Base-by-base conservation (phyloP, 2,329 filamentous ascomycete genomes). In the Chrysoporthe cubensis region DNA sequence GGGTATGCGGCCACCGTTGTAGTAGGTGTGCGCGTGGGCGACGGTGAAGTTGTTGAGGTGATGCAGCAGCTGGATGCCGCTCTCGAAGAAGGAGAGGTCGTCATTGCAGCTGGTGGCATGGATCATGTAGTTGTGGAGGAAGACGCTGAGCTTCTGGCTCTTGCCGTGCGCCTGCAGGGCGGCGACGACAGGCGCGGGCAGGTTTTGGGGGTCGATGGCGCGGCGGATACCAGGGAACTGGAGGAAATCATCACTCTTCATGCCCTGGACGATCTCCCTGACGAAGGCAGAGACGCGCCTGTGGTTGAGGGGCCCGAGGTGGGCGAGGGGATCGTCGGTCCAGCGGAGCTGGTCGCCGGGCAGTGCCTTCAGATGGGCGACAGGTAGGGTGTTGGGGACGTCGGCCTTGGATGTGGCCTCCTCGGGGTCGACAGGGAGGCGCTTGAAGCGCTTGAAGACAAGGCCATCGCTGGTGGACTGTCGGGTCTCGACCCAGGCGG, bases 121-220 rank as follows among this genome's bases (percentile, higher is more conserved):
- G 54, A 73, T 71, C 73, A 74, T 75, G 44, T 73, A 70, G 58
- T 75, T 74, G 70, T 75, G 73, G 11, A 77, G 56, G 11, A 73
- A 70, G 18, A 74, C 71, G 70, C 72, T 74, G 32, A 70, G 52
- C n/a, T 16, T 56, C 42, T 40, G 42, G 59, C 52, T 43, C 37
- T 68, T 68, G 44, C 65, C 62, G 9, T 32, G 58, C 8, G 59
- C 32, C 50, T 34, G 50, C 42, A 69, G 44, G 9, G 32, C 52
- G 44, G 43, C 43, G 34, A 48, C 11, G 50, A 68, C 68, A n/a
- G 66, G 65, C 43, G 37, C 58, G 8, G 68, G 65, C 18, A 68
- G 42, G 16, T 65, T 48, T 16, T 40, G 37, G 21, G 66, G 65
- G 48, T 68, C 57, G 52, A 69, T 62, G 44, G 59, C 26, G 14